Percentiles rank a stretch among this genome's conserved stretches.
phyloP scores from a whole-genome alignment of 2,329 filamentous ascomycete genomes.

The Phialophora verrucosa region DNA sequence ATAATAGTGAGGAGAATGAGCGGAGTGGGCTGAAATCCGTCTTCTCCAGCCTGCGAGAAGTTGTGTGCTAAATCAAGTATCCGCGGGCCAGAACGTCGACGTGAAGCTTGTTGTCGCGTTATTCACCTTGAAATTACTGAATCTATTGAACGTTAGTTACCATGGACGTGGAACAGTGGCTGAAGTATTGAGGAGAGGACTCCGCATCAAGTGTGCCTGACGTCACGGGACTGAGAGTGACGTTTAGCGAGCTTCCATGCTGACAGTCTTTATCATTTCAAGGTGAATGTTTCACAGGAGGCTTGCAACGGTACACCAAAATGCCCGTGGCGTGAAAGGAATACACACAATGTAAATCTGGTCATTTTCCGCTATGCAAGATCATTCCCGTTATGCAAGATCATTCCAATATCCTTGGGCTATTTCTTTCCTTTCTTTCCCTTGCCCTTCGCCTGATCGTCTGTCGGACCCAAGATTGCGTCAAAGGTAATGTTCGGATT shows the following conservation, averaged over 20 bases:
- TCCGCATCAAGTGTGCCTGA: background rate
- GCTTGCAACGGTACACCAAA: background rate
- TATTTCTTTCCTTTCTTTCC: conserved; percentile 39
- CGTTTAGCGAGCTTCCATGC: too few relatives aligned
- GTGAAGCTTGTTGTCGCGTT: background rate
- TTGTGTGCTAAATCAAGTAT: background rate
- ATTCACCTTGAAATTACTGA: background rate
- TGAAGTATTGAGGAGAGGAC: background rate
- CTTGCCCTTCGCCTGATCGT: conserved; percentile 46
- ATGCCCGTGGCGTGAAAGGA: background rate
- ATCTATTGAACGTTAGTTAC: background rate
- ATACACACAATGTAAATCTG: background rate
- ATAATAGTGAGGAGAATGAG: conserved; percentile 13
- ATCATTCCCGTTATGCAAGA: conserved; percentile 1
- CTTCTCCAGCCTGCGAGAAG: background rate
- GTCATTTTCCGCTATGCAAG: conserved; percentile 2
- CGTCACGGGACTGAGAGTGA: background rate
- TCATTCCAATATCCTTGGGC: background rate
- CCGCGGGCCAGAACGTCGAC: background rate
- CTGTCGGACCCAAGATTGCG: conserved; percentile 51
- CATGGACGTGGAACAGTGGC: background rate
- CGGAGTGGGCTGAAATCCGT: background rate
- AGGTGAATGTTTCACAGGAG: background rate
- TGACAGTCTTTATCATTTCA: too few relatives aligned
- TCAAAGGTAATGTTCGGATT: conserved; percentile 59